Percentiles rank a stretch among this genome's conserved stretches.
Evolutionary conservation across 805 yeast species (phyloP).

Genomic region (Candida namnaoensis): DNA sequence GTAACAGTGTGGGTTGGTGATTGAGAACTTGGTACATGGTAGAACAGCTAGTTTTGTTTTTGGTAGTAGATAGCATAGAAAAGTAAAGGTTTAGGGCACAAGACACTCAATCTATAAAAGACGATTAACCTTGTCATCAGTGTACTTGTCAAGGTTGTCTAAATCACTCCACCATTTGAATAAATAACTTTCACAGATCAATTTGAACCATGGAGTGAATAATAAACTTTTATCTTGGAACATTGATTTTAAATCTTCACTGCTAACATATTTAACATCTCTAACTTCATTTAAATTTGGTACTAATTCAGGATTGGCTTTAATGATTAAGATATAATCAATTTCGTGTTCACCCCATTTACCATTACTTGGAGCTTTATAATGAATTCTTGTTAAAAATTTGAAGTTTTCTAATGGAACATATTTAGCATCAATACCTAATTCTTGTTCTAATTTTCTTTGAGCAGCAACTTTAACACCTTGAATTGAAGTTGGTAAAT

Average conservation of each 20-base stretch:
- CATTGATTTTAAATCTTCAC: slow-evolving; percentile 63
- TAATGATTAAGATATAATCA: slow-evolving; percentile 83
- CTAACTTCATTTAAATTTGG: slow-evolving; percentile 81
- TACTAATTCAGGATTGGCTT: slow-evolving; percentile 39
- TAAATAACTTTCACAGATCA: slow-evolving; percentile 85
- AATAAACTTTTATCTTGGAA: slow-evolving; percentile 54
- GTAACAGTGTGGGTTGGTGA: no score
- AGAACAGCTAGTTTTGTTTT: no score
- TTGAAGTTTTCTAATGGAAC: slow-evolving; percentile 61
- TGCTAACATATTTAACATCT: slow-evolving; percentile 68
- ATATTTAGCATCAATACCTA: slow-evolving; percentile 65
- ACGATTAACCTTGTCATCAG: slow-evolving; percentile 25
- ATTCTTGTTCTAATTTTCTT: slow-evolving; percentile 86
- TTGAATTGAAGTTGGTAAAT: slow-evolving; percentile 47
- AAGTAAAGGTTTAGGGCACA: no score
- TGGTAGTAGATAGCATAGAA: no score
- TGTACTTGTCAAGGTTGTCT: slow-evolving; percentile 43
- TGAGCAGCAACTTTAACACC: slow-evolving; percentile 89
- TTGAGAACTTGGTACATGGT: no score
- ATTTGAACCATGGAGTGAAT: slow-evolving; percentile 97
- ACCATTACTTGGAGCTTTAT: slow-evolving; percentile 75
- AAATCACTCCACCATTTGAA: slow-evolving; percentile 91
- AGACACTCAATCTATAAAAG: slow-evolving; percentile 6
- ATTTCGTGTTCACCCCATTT: slow-evolving; percentile 98
- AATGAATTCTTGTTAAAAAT: slow-evolving; percentile 89